A percentile compares a stretch with the other conserved stretches of the same genome.
phyloP scores from a whole-genome alignment of 495 filamentous ascomycete genomes.

The Hamigera avellanea region DNA sequence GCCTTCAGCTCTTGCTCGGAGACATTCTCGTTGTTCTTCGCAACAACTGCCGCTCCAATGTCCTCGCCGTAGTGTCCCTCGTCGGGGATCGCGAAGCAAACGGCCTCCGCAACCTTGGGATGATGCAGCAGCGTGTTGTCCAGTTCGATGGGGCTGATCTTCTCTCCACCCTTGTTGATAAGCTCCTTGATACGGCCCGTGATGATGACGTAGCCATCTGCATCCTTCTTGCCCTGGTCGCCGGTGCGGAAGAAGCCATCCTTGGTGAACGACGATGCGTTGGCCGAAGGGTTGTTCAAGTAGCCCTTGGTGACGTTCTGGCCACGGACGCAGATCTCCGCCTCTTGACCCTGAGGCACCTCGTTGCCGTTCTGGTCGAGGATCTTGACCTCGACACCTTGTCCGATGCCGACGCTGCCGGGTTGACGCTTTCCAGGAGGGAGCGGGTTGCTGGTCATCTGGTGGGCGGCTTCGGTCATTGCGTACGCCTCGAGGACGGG shows the following conservation, averaged over 20 bases:
- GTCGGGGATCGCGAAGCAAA: slow-evolving; percentile 59
- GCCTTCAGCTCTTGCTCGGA: slow-evolving; percentile 45
- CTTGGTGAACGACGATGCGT: slow-evolving; percentile 53
- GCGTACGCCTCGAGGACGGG: slow-evolving; percentile 84
- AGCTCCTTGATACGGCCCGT: slow-evolving; percentile 77
- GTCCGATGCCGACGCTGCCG: slow-evolving; percentile 66
- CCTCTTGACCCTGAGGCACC: slow-evolving; percentile 51
- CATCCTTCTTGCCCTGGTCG: slow-evolving; percentile 66
- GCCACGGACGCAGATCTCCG: slow-evolving; percentile 69
- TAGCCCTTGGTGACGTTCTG: slow-evolving; percentile 77
- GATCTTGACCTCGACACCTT: slow-evolving; percentile 71
- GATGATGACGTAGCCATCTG: slow-evolving; percentile 63
- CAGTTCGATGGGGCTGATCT: slow-evolving; percentile 74
- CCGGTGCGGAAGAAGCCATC: slow-evolving; percentile 73
- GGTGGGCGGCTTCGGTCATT: slow-evolving; percentile 85
- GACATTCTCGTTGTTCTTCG: slow-evolving; percentile 47
- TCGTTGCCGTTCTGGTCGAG: slow-evolving; percentile 52
- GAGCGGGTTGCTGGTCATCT: slow-evolving; percentile 81
- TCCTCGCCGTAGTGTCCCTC: slow-evolving; percentile 59
- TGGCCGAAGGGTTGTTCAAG: slow-evolving; percentile 66
- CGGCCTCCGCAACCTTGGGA: slow-evolving; percentile 60
- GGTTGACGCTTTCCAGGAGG: slow-evolving; percentile 61
- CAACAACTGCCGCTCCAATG: slow-evolving; percentile 62
- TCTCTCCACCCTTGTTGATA: slow-evolving; percentile 76
- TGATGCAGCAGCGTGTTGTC: slow-evolving; percentile 66